These are phyloP conservation scores for Dictyostelium capitatum DNA, from an alignment of 78 protist species.

Conservation along the genomic window DNA sequence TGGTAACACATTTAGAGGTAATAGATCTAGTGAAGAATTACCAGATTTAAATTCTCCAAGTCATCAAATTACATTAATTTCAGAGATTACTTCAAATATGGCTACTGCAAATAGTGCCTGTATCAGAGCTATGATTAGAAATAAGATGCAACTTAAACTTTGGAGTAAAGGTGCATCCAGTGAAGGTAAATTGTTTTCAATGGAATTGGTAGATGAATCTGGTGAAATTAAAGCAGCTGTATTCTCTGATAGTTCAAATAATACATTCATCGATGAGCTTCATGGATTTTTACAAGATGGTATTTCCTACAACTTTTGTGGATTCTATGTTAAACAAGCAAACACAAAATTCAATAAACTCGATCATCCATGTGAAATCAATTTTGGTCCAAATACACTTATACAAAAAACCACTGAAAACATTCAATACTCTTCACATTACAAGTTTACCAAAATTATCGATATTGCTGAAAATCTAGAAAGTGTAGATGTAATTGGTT, in stretches of 20 bases:
- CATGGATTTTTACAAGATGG: conserved; percentile 3
- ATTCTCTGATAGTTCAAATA: conserved; percentile 17
- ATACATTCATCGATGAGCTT: not conserved
- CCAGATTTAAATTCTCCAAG: not conserved
- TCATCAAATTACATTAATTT: not conserved
- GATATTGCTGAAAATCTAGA: not conserved
- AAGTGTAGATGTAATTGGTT: conserved; percentile 7
- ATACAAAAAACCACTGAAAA: not conserved
- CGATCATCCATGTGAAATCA: conserved; percentile 25
- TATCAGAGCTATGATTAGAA: conserved; percentile 20
- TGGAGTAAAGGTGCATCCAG: not conserved
- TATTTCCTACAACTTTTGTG: not conserved
- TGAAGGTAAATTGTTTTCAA: conserved; percentile 6
- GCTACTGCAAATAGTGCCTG: not conserved
- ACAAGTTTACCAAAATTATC: not conserved
- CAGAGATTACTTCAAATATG: not conserved
- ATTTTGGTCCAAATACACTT: not conserved
- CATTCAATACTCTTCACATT: not conserved
- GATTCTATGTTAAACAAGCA: not conserved
- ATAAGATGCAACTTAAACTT: not conserved
- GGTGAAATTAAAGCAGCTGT: conserved; percentile 34
- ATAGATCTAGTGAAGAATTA: not conserved
- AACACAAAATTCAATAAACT: not conserved
- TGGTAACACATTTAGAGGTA: not conserved
- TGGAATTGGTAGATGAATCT: conserved; percentile 9